Evolutionary conservation across 2,329 filamentous ascomycete genomes (phyloP), one percentile per base, ranked within the genome.

Genomic region (Ophiostoma fasciatum): DNA sequence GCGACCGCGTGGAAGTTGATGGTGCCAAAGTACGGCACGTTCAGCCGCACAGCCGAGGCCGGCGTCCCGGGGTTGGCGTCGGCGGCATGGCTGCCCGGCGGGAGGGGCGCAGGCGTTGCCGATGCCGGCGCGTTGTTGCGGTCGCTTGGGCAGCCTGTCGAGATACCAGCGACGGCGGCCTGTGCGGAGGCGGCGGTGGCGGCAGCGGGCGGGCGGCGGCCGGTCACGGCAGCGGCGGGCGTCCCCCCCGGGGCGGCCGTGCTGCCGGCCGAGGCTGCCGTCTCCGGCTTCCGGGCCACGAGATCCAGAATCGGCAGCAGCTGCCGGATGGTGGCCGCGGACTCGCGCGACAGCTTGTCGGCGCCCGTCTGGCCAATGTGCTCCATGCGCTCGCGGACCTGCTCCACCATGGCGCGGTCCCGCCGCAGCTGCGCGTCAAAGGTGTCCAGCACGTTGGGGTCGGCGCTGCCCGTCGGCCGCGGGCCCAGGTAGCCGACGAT

Each of bases 401-500:
- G 46, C 36, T 59, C 48, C 2, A 61, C 51, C 7, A 66, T 39
- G 3, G 44, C 45, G 5, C 54, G 51, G 34, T 67, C 63, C 25
- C 50, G 50, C 1, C 47, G 47, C 34, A 55, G 51, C 26, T 46
- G 48, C 14, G n/a, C 31, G 37, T 44, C 41, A 28, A 45, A 42
- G 36, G 34, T 35, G 14, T 38, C 40, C 4, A 35, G 10, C 5
- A 35, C 20, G 22, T 17, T 20, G n/a, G 28, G 18, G 3, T 47
- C 25, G 10, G 13, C 36, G 18, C 20, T 31, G 12, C 35, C 27
- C 1, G 32, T 28, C 7, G 33, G 44, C 2, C 34, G 43, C 9
- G 42, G 56, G 11, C 61, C 58, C 1, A 71, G 55, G 42, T 72
- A 64, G 0, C 63, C 62, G 1, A 71, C 51, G 19, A 68, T 56